Evolutionary conservation across 129 eudicot species (phyloP).

Genomic region (Gnaphalium uliginosum): DNA sequence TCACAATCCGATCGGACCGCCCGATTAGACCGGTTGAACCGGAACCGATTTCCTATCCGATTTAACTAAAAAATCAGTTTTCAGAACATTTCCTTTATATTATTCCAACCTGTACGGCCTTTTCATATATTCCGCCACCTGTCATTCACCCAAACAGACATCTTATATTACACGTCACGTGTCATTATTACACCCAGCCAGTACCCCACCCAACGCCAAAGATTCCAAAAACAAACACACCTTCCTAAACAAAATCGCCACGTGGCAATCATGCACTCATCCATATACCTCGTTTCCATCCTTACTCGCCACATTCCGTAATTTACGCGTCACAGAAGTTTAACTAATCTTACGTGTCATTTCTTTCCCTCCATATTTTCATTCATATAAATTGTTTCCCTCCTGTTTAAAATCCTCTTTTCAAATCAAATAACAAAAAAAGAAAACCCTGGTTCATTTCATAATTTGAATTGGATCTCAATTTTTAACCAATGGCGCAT

Average conservation of each 20-base stretch:
- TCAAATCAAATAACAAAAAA: background rate
- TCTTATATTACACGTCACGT: no score
- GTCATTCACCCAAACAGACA: no score
- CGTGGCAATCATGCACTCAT: slow-evolving; percentile 28
- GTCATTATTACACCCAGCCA: no score
- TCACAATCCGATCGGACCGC: no score
- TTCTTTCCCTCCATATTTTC: slow-evolving; percentile 19
- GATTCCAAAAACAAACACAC: background rate
- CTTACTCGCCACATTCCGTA: slow-evolving; percentile 16
- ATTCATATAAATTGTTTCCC: slow-evolving; percentile 6
- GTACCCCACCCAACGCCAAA: background rate
- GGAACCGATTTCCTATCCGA: no score
- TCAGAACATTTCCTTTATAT: no score
- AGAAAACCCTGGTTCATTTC: background rate
- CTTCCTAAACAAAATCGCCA: slow-evolving; percentile 15
- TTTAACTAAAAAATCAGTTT: no score
- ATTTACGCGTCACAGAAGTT: background rate
- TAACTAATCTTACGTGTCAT: slow-evolving; percentile 46
- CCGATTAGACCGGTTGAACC: no score
- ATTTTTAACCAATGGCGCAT: slow-evolving; percentile 2
- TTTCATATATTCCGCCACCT: no score
- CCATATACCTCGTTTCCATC: background rate
- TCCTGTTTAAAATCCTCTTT: background rate
- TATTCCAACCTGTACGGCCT: background rate
- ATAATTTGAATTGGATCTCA: background rate